Evolutionary conservation across 2,329 filamentous ascomycete species (phyloP), one percentile per base, ranked within the genome.

Genomic region (Cephalotrichum gorgonifer): DNA sequence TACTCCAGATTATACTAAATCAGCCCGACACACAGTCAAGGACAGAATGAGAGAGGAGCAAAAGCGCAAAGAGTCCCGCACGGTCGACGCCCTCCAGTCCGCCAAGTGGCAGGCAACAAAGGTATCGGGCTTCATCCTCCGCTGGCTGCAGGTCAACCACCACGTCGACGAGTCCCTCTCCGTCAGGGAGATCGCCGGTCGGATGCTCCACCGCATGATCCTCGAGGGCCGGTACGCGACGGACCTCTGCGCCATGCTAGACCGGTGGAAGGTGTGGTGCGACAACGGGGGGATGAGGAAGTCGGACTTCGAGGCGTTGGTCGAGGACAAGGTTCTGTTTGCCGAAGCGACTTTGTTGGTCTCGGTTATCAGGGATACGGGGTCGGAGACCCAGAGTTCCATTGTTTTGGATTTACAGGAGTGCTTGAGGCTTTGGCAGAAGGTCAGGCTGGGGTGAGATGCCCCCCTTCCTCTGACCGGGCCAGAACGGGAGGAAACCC

Each of bases 221-320:
- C 66, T 70, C 3, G 71, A 79, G 38, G 65, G 66, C 11, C 58
- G 63, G 49, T 73, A 74, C 44, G 56, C 75, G 0, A 54, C 56
- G 0, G 56, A 55, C 1, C 51, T 78, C 3, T 71, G 64, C 51
- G 54, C 58, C 28, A 68, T 75, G 59, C 55, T 80, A 28, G 73
- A 77, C 50, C 56, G 59, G 35, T 79, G 76, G 76, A 75, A 71
- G 58, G 62, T 65, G 1, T 79, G 76, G 73, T 69, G 73, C 2
- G 74, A 78, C 27, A 71, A 73, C 49, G 74, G 74, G 7, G 75
- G 76, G 7, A 75, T 79, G 71, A 64, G 69, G 25, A 67, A 60
- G 52, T 60, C 65, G 3, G 74, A 79, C 50, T 63, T 70, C 39
- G 60, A 64, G 14, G 54, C 60, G 2, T 51, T 76, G 43, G 59